Conservation (phyloP, 768 basidiomycete species). For the Psilocybe cyanescens region DNA sequence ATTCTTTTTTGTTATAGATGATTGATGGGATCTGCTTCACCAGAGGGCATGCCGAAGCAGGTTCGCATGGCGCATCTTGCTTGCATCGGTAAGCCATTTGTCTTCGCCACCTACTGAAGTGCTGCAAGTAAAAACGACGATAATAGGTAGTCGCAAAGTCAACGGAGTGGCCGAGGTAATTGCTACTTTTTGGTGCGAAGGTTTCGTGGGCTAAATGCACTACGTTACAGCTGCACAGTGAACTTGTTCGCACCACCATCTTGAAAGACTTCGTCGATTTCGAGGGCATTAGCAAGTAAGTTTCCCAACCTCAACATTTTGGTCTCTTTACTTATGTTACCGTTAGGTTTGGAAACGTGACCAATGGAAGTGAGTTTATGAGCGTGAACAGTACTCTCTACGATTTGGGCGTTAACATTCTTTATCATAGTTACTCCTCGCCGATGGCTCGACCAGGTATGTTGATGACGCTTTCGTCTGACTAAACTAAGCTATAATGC, state of each 20-base stretch:
- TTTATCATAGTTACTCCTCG: constrained; percentile 77
- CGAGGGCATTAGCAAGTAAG: constrained; percentile 82
- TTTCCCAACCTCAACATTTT: constrained; percentile 9
- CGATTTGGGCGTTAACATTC: not conserved
- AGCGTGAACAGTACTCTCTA: not conserved
- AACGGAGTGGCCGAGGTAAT: constrained; percentile 94
- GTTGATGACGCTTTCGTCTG: not conserved
- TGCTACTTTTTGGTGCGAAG: not conserved
- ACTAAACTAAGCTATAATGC: not conserved
- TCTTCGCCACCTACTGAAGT: constrained; percentile 13
- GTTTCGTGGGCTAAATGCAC: not conserved
- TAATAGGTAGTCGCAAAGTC: constrained; percentile 73
- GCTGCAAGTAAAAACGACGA: not conserved
- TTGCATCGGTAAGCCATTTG: constrained; percentile 60
- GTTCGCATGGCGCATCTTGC: constrained; percentile 93
- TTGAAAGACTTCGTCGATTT: constrained; percentile 94
- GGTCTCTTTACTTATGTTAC: not conserved
- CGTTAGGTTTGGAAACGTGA: constrained; percentile 82
- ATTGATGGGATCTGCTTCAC: not conserved
- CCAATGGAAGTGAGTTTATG: constrained; percentile 80
- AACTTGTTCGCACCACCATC: constrained; percentile 83
- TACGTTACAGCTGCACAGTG: constrained; percentile 71
- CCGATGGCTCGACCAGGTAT: constrained; percentile 85
- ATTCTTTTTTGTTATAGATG: not conserved
- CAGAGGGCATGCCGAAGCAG: constrained; percentile 86